Evolutionary conservation across 139 green algal species (phyloP).

Genomic region (Chloropicon primus): DNA sequence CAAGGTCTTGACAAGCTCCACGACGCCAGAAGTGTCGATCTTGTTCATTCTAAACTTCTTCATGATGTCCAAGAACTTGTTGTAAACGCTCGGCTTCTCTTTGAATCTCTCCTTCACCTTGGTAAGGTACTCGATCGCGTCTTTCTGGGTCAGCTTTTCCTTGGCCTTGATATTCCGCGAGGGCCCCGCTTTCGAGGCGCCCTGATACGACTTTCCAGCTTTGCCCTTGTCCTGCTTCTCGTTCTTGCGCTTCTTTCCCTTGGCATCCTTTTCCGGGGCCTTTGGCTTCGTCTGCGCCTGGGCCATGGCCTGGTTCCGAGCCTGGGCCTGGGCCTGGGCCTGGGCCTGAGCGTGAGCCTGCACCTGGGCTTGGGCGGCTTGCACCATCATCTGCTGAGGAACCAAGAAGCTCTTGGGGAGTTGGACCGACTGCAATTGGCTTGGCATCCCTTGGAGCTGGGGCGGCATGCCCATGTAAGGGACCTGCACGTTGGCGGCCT

Average conservation of each 20-base stretch:
- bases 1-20: conserved; percentile 84
- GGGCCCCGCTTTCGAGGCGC: not conserved
- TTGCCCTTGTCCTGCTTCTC: not conserved
- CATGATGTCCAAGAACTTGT: conserved; percentile 98
- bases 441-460: not conserved
- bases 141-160: conserved; percentile 49
- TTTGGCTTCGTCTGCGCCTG: not conserved
- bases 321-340: not conserved
- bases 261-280: not conserved
- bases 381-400: not conserved
- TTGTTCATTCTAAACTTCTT: conserved; percentile 98
- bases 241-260: not conserved
- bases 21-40: conserved; percentile 93
- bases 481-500: not conserved
- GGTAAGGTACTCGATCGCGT: conserved; percentile 68
- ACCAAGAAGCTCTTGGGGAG: not conserved
- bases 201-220: no score
- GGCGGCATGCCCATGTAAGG: not conserved
- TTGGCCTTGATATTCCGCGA: not conserved
- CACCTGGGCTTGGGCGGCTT: not conserved
- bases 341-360: not conserved
- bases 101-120: conserved; percentile 69
- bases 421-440: no score
- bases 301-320: no score
- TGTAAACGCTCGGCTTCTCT: conserved; percentile 69